Percentiles rank a stretch among this genome's conserved stretches.
Conservation (phyloP, 2,329 filamentous ascomycete genomes). For the Bipolaris gigantea region DNA sequence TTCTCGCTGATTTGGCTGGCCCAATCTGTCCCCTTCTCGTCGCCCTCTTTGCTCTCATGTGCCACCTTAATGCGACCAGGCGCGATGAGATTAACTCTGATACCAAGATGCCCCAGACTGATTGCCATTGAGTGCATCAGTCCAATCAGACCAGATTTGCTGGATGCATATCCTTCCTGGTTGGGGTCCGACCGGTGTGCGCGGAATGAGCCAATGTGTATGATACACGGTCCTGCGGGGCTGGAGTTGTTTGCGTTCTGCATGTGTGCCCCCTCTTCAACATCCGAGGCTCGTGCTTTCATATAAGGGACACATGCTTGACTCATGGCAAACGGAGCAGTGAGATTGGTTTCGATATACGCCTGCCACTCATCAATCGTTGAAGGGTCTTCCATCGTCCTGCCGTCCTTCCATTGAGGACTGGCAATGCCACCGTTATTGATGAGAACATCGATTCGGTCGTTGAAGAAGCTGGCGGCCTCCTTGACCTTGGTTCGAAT, state of each 20-base stretch:
- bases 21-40: slow-evolving; percentile 48
- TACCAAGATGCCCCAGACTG: slow-evolving; percentile 48
- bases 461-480: slow-evolving; percentile 50
- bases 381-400: slow-evolving; percentile 51
- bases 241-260: slow-evolving; percentile 23
- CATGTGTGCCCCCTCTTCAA: slow-evolving; percentile 32
- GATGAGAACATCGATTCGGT: slow-evolving; percentile 46
- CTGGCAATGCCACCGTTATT: slow-evolving; percentile 45
- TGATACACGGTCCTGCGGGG: slow-evolving; percentile 49
- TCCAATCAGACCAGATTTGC: slow-evolving; percentile 56
- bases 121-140: slow-evolving; percentile 56
- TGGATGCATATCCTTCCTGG: slow-evolving; percentile 55
- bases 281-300: slow-evolving; percentile 40
- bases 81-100: slow-evolving; percentile 54
- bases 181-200: slow-evolving; percentile 52
- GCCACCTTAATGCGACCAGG: slow-evolving; percentile 52
- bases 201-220: slow-evolving; percentile 53
- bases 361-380: slow-evolving; percentile 52
- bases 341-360: slow-evolving; percentile 53
- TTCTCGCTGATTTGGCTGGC: slow-evolving; percentile 43
- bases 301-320: slow-evolving; percentile 54
- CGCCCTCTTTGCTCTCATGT: slow-evolving; percentile 52
- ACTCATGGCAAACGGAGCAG: slow-evolving; percentile 50
- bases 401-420: slow-evolving; percentile 49
- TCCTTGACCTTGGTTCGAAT: slow-evolving; percentile 47